Conservation (phyloP, 2,329 filamentous ascomycete genomes). For the Didymosphaeria variabile region DNA sequence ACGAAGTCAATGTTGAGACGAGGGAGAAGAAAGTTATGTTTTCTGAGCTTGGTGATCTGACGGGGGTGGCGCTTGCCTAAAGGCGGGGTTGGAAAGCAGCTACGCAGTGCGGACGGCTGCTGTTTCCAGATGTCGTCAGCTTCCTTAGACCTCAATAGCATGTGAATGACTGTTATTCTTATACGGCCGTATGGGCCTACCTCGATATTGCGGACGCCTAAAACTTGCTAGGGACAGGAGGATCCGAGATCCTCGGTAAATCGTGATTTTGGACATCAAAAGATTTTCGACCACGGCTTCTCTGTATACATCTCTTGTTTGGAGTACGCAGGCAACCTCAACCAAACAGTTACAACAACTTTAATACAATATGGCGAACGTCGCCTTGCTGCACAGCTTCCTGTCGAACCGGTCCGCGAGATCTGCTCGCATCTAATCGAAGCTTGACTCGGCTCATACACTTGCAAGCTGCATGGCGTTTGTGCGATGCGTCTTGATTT, state of each 20-base stretch:
- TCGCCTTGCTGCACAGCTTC: neutral
- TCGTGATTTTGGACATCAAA: no score
- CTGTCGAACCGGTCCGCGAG: neutral
- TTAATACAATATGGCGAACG: neutral
- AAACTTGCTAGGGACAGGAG: no score
- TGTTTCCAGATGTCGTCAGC: neutral
- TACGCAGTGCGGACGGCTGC: neutral
- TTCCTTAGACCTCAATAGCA: neutral
- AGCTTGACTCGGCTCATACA: neutral
- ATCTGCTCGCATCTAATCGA: neutral
- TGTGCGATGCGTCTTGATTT: slow-evolving; percentile 16
- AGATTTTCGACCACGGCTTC: neutral
- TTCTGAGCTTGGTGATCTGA: slow-evolving; percentile 24
- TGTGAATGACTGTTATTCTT: no score
- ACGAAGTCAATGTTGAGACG: slow-evolving; percentile 25
- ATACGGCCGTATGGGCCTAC: no score
- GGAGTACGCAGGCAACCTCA: neutral
- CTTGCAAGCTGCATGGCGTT: neutral
- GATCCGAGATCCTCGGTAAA: no score
- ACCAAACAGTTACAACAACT: neutral
- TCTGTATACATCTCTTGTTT: neutral
- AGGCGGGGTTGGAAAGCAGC: neutral
- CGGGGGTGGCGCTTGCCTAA: slow-evolving; percentile 27
- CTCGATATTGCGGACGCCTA: no score
- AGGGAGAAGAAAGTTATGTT: slow-evolving; percentile 25